phyloP scores from a whole-genome alignment of 768 basidiomycete species.

The Russula earlei region DNA sequence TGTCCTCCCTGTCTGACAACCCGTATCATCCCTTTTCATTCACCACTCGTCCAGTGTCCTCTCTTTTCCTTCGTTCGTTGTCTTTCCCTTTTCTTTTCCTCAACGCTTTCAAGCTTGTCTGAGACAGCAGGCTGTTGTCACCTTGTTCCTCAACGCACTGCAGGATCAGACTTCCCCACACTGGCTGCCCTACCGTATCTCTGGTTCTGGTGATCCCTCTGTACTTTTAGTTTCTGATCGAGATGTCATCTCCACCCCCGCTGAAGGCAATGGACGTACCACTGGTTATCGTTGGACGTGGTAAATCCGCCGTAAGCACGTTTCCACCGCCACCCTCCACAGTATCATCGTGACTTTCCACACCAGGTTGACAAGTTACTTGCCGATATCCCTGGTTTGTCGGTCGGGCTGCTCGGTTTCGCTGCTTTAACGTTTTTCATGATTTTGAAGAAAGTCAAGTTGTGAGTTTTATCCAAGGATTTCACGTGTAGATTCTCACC shows the following conservation, averaged over 20 bases:
- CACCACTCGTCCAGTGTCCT: neutral
- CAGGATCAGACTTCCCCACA: neutral
- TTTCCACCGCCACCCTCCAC: neutral
- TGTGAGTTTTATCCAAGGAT: slow-evolving; percentile 8
- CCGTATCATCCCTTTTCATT: neutral
- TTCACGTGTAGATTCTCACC: too few species aligned
- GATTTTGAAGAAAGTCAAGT: slow-evolving; percentile 18
- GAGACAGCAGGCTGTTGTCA: slow-evolving; percentile 13
- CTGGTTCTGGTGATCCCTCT: neutral
- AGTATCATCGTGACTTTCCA: neutral
- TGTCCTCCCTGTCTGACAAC: slow-evolving; percentile 1
- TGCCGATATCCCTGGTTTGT: slow-evolving; percentile 24
- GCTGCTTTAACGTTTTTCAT: slow-evolving; percentile 24
- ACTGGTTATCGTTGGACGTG: neutral
- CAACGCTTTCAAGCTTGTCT: slow-evolving; percentile 1
- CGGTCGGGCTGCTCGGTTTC: slow-evolving; percentile 25
- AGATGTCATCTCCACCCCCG: neutral
- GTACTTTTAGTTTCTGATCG: neutral
- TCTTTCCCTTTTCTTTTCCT: neutral
- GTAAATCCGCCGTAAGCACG: slow-evolving; percentile 1
- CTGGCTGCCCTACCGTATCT: neutral
- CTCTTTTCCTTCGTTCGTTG: neutral
- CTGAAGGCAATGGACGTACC: neutral
- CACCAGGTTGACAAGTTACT: slow-evolving; percentile 21
- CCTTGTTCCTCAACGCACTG: neutral